Conservation (phyloP, 176 grass and related monocot genomes). For the Juncus effusus region DNA sequence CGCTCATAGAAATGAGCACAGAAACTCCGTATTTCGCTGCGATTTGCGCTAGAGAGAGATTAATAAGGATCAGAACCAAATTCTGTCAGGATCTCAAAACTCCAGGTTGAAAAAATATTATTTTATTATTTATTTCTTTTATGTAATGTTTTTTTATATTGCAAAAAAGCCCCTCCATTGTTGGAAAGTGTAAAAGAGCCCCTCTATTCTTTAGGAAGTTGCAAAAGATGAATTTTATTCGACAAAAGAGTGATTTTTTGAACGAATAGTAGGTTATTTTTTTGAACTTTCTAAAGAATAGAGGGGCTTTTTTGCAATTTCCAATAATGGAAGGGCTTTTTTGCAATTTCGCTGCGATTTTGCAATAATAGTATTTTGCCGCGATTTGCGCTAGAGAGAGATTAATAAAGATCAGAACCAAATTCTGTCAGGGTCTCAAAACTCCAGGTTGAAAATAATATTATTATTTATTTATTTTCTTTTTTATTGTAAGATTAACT, state of each 20-base stretch:
- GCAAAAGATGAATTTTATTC: too few relatives aligned
- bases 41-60: slow-evolving; percentile 83
- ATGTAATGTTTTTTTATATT: slow-evolving; percentile 38
- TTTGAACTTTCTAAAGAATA: too few relatives aligned
- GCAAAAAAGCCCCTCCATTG: not conserved
- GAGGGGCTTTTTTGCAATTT: too few relatives aligned
- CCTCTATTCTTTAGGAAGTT: too few relatives aligned
- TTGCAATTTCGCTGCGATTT: not conserved
- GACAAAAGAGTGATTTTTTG: too few relatives aligned
- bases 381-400: slow-evolving; percentile 88
- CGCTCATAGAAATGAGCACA: slow-evolving; percentile 87
- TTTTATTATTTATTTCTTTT: slow-evolving; percentile 10
- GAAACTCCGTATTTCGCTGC: slow-evolving; percentile 96
- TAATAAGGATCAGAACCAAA: slow-evolving; percentile 51
- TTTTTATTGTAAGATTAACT: slow-evolving; percentile 7
- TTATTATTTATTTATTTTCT: not conserved
- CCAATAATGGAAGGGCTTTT: too few relatives aligned
- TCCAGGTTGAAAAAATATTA: slow-evolving; percentile 50
- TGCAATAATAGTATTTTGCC: slow-evolving; percentile 53
- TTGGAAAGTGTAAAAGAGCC: too few relatives aligned
- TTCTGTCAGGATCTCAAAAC: slow-evolving; percentile 76
- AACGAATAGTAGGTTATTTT: too few relatives aligned
- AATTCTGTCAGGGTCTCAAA: slow-evolving; percentile 73
- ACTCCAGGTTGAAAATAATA: slow-evolving; percentile 44
- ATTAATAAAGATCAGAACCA: slow-evolving; percentile 51